These are phyloP conservation scores for Holtermanniella nyarrowii DNA, from an alignment of 768 basidiomycete species.

Conservation along the genomic window DNA sequence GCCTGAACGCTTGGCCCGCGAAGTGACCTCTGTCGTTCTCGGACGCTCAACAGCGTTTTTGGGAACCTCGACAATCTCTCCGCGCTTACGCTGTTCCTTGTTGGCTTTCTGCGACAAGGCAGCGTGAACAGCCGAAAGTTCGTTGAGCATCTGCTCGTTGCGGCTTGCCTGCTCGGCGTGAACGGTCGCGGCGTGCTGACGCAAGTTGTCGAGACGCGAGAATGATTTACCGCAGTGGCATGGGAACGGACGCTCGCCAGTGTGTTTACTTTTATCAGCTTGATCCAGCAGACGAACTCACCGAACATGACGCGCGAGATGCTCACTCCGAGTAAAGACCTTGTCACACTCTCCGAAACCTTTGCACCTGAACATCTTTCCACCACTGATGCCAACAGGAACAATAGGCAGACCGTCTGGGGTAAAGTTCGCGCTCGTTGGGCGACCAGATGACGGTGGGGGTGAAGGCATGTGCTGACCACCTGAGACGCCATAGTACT, in stretches of 20 bases:
- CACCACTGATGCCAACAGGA: slow-evolving; percentile 32
- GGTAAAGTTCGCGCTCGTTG: slow-evolving; percentile 20
- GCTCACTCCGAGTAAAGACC: slow-evolving; percentile 93
- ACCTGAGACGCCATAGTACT: slow-evolving; percentile 24
- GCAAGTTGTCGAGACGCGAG: slow-evolving; percentile 88
- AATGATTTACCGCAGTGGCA: slow-evolving; percentile 95
- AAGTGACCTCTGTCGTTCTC: slow-evolving; percentile 16
- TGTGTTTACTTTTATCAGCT: slow-evolving; percentile 67
- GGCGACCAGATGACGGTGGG: slow-evolving; percentile 22
- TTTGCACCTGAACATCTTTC: slow-evolving; percentile 86
- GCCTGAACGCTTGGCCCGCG: neutral
- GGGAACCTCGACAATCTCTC: slow-evolving; percentile 38
- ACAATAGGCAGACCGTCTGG: slow-evolving; percentile 31
- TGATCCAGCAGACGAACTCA: slow-evolving; percentile 41
- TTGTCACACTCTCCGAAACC: slow-evolving; percentile 93
- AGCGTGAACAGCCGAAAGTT: slow-evolving; percentile 35
- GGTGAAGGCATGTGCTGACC: slow-evolving; percentile 26
- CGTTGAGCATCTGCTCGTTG: slow-evolving; percentile 37
- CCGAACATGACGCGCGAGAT: slow-evolving; percentile 91
- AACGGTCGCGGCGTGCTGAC: slow-evolving; percentile 93
- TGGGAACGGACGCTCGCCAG: slow-evolving; percentile 89
- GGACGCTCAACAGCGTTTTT: slow-evolving; percentile 34
- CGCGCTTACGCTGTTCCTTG: slow-evolving; percentile 35
- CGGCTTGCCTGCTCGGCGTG: slow-evolving; percentile 66
- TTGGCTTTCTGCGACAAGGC: slow-evolving; percentile 35